A percentile compares a stretch with the other conserved stretches of the same genome.
Evolutionary conservation across 192 early-diverging fungal genomes (phyloP).

Genomic region (Entomortierella beljakovae): DNA sequence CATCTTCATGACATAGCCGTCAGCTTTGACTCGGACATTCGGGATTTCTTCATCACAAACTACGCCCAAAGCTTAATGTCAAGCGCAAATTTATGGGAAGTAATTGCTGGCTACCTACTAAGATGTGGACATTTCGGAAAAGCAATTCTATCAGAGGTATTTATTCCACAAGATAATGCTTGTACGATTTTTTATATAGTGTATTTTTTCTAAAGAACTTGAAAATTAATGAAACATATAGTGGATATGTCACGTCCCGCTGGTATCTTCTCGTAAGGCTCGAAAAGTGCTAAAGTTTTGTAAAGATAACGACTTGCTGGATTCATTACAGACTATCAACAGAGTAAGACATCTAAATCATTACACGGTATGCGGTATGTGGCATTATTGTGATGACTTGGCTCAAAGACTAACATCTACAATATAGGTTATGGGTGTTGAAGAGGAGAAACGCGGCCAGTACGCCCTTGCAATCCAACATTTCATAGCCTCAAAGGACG

Average conservation of each 20-base stretch:
- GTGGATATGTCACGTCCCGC: slow-evolving; percentile 66
- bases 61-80: slow-evolving; percentile 52
- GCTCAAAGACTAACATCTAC: not conserved
- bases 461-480: slow-evolving; percentile 72
- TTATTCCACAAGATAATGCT: not conserved
- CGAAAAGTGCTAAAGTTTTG: slow-evolving; percentile 68
- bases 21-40: slow-evolving; percentile 30
- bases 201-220: not conserved
- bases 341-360: slow-evolving; percentile 42
- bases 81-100: slow-evolving; percentile 45
- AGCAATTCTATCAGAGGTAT: slow-evolving; percentile 34
- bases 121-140: slow-evolving; percentile 33
- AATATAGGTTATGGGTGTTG: slow-evolving; percentile 55
- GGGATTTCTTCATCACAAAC: slow-evolving; percentile 59
- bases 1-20: slow-evolving; percentile 40
- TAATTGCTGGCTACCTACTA: slow-evolving; percentile 31
- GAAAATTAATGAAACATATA: slow-evolving; percentile 5
- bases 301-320: slow-evolving; percentile 46
- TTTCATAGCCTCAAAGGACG: slow-evolving; percentile 66
- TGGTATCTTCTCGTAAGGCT: slow-evolving; percentile 60
- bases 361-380: no score
- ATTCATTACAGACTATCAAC: slow-evolving; percentile 52
- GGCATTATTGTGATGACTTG: not conserved
- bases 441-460: slow-evolving; percentile 63
- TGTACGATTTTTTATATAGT: slow-evolving; percentile 23